A percentile compares a stretch with the other conserved stretches of the same genome.
Evolutionary conservation across 2,329 filamentous ascomycete genomes (phyloP).

Genomic region (Elsinoe australis): DNA sequence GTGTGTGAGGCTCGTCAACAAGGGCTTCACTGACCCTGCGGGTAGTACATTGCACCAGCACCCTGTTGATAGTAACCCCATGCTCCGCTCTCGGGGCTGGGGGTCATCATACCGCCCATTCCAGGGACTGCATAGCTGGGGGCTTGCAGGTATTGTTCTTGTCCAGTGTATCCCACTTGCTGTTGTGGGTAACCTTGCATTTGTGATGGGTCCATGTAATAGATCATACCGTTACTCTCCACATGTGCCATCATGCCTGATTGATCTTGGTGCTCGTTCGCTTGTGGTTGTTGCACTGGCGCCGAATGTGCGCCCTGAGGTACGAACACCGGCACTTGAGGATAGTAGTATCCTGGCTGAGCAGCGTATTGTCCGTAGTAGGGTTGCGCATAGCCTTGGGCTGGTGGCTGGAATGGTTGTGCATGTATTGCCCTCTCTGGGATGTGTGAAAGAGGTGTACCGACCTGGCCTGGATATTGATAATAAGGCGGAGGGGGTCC

Average conservation of each 20-base stretch:
- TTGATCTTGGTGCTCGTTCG: constrained; percentile 25
- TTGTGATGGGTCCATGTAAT: constrained; percentile 72
- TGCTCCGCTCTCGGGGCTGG: constrained; percentile 36
- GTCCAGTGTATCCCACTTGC: constrained; percentile 17
- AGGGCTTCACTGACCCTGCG: constrained; percentile 26
- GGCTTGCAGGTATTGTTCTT: constrained; percentile 32
- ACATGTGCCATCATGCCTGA: constrained; percentile 61
- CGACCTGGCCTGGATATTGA: constrained; percentile 58
- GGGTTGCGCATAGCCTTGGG: constrained; percentile 51
- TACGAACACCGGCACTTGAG: constrained; percentile 31
- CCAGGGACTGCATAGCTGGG: constrained; percentile 50
- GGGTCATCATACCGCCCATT: constrained; percentile 74
- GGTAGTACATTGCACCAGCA: constrained; percentile 45
- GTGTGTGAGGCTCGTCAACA: no score
- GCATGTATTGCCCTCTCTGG: constrained; percentile 89
- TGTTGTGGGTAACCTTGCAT: constrained; percentile 34
- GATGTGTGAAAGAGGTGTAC: constrained; percentile 82
- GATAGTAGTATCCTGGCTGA: constrained; percentile 62
- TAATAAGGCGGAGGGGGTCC: constrained; percentile 44
- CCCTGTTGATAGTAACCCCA: constrained; percentile 6
- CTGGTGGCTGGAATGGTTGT: constrained; percentile 69
- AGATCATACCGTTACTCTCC: constrained; percentile 92
- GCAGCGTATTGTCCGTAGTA: constrained; percentile 49
- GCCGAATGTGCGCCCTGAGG: constrained; percentile 29
- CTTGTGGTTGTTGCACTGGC: constrained; percentile 29